Evolutionary conservation across 2,329 filamentous ascomycete genomes (phyloP), one percentile per base, ranked within the genome.

Genomic region (Nothophoma quercina): DNA sequence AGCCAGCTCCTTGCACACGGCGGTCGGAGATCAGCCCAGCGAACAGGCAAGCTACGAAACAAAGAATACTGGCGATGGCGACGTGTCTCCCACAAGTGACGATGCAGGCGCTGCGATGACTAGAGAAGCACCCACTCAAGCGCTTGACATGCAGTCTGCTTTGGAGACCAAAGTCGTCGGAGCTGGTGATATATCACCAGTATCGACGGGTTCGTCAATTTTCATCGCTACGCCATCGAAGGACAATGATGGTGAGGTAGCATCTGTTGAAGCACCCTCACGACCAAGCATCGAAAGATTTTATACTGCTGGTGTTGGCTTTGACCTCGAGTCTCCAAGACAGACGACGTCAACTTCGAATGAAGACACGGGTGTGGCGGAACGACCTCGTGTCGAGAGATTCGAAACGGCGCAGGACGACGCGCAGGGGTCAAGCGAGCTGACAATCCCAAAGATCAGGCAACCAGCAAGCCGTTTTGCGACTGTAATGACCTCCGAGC

Each of bases 141-240:
- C 56, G 49, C 29, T 55, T 43, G 32, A 56, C 49, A 21, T 69
- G 13, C 50, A 53, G 22, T 47, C 50, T 29, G 50, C 50, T 7
- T 44, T 63, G 39, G 62, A 65, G 43, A 68, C 60, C 26, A 60
- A 63, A 36, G 23, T 58, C 9, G 60, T 67, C 16, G 66, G 62
- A 23, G 51, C 55, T 16, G 63, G 62, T 21, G 65, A 70, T 34
- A 59, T 68, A 7, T 68, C 67, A 40, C 65, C 65, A 19, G 53
- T 65, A 5, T 69, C 68, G 15, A 56, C 39, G 21, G 23, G 38
- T 16, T 63, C 58, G 15, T 39, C 33, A 3, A 15, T 39, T 12
- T 13, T 25, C 21, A 4, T 43, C 15, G 36, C 38, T 15, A 7
- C 36, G 18, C 18, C 29, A 3, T 41, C 30, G 5, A 29, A 16